phyloP scores from a whole-genome alignment of 2,329 filamentous ascomycete species.

The Grosmannia serpens region DNA sequence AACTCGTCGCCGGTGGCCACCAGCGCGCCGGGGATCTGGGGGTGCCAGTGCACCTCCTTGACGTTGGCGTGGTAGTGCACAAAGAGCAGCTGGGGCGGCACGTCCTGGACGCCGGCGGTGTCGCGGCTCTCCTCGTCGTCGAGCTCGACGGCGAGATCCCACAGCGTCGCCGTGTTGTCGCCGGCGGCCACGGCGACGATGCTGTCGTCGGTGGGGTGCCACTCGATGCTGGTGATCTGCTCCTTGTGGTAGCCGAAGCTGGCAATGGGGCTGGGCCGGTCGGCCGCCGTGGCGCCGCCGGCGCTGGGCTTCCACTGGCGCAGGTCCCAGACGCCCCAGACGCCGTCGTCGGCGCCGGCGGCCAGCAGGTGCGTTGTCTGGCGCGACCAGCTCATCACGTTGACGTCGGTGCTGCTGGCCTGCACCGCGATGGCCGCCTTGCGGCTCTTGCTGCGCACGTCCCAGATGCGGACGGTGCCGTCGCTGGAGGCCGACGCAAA shows the following conservation, averaged over 20 bases:
- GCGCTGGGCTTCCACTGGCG: slow-evolving; percentile 75
- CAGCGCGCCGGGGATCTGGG: slow-evolving; percentile 80
- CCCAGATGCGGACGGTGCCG: slow-evolving; percentile 92
- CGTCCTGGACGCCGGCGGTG: slow-evolving; percentile 74
- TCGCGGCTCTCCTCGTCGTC: slow-evolving; percentile 95
- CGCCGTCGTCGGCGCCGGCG: slow-evolving; percentile 84
- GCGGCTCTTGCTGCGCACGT: slow-evolving; percentile 79
- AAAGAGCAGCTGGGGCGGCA: slow-evolving; percentile 89
- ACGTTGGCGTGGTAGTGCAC: slow-evolving; percentile 92
- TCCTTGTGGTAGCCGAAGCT: slow-evolving; percentile 93
- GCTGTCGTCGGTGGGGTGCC: slow-evolving; percentile 95
- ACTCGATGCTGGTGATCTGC: slow-evolving; percentile 91
- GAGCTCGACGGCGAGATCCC: slow-evolving; percentile 93
- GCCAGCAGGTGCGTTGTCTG: slow-evolving; percentile 84
- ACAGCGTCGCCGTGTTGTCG: slow-evolving; percentile 88
- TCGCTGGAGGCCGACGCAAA: slow-evolving; percentile 92
- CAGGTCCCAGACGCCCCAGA: slow-evolving; percentile 94
- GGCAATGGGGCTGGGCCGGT: slow-evolving; percentile 66
- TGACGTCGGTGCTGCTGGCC: slow-evolving; percentile 77
- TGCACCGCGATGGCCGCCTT: slow-evolving; percentile 80
- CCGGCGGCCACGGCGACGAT: slow-evolving; percentile 86
- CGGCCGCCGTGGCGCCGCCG: slow-evolving; percentile 19
- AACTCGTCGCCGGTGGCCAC: slow-evolving; percentile 89
- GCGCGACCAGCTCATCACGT: slow-evolving; percentile 91
- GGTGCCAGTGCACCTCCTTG: slow-evolving; percentile 96